Percentiles rank a stretch among this genome's conserved stretches.
Evolutionary conservation across 129 eudicot species (phyloP).

Genomic region (Sambucus nigra): DNA sequence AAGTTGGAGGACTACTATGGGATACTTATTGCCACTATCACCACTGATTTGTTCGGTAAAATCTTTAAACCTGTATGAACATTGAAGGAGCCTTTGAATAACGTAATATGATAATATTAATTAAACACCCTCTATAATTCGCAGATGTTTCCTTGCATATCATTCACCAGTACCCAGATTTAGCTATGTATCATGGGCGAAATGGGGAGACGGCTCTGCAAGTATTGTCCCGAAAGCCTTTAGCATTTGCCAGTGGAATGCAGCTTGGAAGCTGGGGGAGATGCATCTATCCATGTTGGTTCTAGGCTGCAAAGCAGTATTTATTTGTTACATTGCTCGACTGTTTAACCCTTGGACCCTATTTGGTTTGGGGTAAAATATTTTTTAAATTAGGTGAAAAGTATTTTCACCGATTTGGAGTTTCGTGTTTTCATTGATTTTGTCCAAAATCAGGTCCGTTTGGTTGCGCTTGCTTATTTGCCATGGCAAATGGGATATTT

Average conservation of each 20-base stretch:
- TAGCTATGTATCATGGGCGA: background rate
- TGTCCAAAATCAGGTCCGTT: too few relatives aligned
- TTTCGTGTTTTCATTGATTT: background rate
- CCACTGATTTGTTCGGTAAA: background rate
- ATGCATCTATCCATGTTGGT: slow-evolving; percentile 9
- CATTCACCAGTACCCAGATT: background rate
- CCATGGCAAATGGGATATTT: too few relatives aligned
- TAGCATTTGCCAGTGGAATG: slow-evolving; percentile 5
- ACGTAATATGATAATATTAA: background rate
- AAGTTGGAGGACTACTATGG: background rate
- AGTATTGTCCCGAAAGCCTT: slow-evolving; percentile 21
- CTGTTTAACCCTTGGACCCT: background rate
- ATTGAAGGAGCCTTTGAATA: background rate
- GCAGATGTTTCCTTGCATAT: slow-evolving; percentile 23
- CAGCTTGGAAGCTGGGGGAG: background rate
- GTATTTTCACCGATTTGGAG: too few relatives aligned
- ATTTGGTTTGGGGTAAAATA: too few relatives aligned
- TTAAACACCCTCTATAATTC: background rate
- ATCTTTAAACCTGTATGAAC: background rate
- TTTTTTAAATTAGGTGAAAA: background rate
- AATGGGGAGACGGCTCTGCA: slow-evolving; percentile 8
- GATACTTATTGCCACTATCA: background rate
- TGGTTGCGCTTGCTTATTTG: too few relatives aligned
- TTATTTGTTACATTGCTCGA: background rate
- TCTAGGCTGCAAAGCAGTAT: background rate